Evolutionary conservation across 495 filamentous ascomycete genomes (phyloP), one percentile per base, ranked within the genome.

Genomic region (Zalerion maritima): DNA sequence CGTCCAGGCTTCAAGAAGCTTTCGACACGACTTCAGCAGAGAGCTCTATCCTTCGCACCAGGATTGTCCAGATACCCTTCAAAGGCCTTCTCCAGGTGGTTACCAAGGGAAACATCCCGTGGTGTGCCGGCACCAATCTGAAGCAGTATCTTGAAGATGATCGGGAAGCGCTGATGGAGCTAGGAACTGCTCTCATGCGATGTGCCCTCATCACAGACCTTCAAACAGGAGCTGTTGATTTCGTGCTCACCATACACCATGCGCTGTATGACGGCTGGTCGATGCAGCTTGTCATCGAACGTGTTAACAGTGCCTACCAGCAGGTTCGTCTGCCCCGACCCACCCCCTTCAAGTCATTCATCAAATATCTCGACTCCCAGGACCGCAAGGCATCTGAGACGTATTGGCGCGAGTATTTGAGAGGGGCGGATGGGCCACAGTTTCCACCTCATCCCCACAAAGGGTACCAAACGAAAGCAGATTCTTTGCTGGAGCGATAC

Each of bases 261-360:
- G 67, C 68, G 1, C 41, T 81, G 2, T 83, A 80, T 34, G 76
- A 81, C 30, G 73, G 74, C 11, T 78, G 73, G 70, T 72, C 63
- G 5, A 60, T 73, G 46, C 56, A 59, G 4, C 40, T 75, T 0
- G 54, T 77, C 8, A 51, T 75, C 4, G 51, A 72, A 10, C 54
- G 65, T 29, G 61, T 76, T 13, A 61, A 61, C 27, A 41, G 42
- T 5, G 42, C 49, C 5, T 63, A 60, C 25, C 31, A 37, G 4
- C 42, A 45, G 8, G 40, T 43, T 4, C 8, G 31, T 6, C 41
- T 42, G 0, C 65, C 60, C 31, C 64, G 68, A 48, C 55, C 55
- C 4, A 45, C 56, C 9, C 47, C 56, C 7, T 63, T 63, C 44
- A 53, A 50, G 38, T 40, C 55, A 22, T 63, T 64, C 16, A 59